Conservation (phyloP, 129 eudicot species). For the Kitagawia praeruptora region DNA sequence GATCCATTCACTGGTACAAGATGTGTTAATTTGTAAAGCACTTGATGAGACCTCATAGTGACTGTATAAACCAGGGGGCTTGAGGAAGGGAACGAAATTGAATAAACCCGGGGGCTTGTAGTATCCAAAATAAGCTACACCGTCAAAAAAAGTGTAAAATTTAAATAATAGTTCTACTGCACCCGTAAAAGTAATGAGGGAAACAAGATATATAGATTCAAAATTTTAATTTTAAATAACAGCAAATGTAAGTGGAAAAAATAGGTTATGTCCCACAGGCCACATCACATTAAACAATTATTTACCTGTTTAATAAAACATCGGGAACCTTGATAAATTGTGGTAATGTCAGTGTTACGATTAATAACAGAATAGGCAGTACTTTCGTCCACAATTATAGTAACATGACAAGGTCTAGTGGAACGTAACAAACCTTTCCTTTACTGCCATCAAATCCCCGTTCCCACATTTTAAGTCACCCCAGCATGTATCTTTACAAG, state of each 20-base stretch:
- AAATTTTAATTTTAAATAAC: neutral
- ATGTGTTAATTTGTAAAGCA: neutral
- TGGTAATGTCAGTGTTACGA: neutral
- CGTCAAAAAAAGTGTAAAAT: neutral
- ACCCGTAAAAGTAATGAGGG: neutral
- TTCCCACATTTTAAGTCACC: conserved; percentile 73
- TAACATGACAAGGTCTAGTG: neutral
- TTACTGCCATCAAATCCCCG: conserved; percentile 53
- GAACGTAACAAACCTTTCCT: conserved; percentile 56
- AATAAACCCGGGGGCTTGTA: conserved; percentile 63
- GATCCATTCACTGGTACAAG: neutral
- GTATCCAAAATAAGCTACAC: conserved; percentile 76
- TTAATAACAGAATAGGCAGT: neutral
- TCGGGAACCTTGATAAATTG: neutral
- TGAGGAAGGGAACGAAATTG: conserved; percentile 58
- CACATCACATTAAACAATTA: neutral
- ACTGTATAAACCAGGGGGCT: conserved; percentile 82
- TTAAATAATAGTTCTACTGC: neutral
- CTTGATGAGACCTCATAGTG: neutral
- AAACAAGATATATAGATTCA: neutral
- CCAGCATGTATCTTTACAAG: conserved; percentile 88
- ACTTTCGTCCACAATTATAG: neutral
- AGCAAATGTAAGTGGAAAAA: neutral
- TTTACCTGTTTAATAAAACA: neutral
- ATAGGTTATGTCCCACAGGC: neutral